These are phyloP conservation scores for Epichloe baconii DNA, from an alignment of 2,329 filamentous ascomycete genomes.

Conservation along the genomic window DNA sequence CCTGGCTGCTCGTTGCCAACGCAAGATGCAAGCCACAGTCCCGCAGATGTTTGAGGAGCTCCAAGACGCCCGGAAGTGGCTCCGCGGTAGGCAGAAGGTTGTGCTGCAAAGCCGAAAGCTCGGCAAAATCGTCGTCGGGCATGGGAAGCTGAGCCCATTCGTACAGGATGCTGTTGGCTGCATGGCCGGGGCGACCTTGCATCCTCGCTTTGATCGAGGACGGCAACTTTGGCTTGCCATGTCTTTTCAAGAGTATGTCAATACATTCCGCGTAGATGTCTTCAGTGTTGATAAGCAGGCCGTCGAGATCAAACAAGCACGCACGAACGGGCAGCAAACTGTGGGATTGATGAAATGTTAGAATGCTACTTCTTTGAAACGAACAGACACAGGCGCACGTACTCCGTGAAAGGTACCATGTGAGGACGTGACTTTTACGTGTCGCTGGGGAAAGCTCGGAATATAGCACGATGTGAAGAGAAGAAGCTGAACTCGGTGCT, in stretches of 20 bases:
- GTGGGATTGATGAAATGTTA: neutral
- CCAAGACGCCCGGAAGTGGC: neutral
- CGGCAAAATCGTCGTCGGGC: neutral
- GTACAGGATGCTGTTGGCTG: neutral
- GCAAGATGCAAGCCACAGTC: neutral
- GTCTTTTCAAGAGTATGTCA: neutral
- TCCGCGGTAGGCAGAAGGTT: neutral
- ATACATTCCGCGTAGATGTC: neutral
- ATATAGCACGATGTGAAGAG: too few species aligned
- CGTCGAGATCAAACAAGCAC: slow-evolving; percentile 1
- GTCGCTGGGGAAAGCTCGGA: too few species aligned
- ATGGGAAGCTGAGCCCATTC: neutral
- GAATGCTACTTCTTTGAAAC: too few species aligned
- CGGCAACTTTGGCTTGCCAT: neutral
- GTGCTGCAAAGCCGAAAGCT: neutral
- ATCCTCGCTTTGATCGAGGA: neutral
- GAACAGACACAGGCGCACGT: too few species aligned
- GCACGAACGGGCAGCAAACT: neutral
- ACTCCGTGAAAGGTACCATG: too few species aligned
- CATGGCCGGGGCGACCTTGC: neutral
- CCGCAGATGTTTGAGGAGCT: neutral
- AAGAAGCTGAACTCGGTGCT: too few species aligned
- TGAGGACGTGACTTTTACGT: too few species aligned
- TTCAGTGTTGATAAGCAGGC: neutral
- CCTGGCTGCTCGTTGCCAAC: neutral